A percentile compares a stretch with the other conserved stretches of the same genome.
Conservation (phyloP, 345 rosid genomes). For the Brassica nigra region DNA sequence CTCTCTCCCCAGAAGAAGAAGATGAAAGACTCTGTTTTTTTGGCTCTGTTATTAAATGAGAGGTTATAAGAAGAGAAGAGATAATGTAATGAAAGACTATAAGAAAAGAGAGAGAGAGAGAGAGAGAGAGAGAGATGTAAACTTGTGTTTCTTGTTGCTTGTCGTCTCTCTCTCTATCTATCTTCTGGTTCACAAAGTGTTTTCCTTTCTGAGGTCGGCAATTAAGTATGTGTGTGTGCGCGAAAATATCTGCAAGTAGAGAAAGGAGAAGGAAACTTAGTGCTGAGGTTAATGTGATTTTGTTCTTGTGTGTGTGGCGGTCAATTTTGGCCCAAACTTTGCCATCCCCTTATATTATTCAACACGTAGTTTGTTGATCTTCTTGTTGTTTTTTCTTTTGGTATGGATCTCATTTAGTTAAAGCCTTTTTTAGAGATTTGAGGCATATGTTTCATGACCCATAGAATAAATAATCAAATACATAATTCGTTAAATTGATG, state of each 20-base stretch:
- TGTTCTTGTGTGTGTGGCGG: conserved; percentile 9
- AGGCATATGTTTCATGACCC: no score
- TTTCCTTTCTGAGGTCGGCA: conserved; percentile 10
- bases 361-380: conserved; percentile 21
- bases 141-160: conserved; percentile 35
- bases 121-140: conserved; percentile 12
- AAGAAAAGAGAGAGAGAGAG: not conserved
- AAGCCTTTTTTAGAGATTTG: not conserved
- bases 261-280: not conserved
- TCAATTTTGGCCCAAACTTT: conserved; percentile 17
- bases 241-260: conserved; percentile 8
- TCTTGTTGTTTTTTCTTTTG: not conserved
- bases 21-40: conserved; percentile 3
- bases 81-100: conserved; percentile 28
- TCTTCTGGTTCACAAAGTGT: conserved; percentile 8
- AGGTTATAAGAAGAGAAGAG: conserved; percentile 28
- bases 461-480: no score
- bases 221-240: not conserved
- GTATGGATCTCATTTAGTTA: not conserved
- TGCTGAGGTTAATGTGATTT: not conserved
- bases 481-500: no score
- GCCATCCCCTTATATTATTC: not conserved
- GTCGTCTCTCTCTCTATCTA: conserved; percentile 19
- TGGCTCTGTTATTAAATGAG: conserved; percentile 13
- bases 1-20: conserved; percentile 18